Evolutionary conservation across 768 basidiomycete genomes (phyloP).

Genomic region (Macrolepiota dolichaula): DNA sequence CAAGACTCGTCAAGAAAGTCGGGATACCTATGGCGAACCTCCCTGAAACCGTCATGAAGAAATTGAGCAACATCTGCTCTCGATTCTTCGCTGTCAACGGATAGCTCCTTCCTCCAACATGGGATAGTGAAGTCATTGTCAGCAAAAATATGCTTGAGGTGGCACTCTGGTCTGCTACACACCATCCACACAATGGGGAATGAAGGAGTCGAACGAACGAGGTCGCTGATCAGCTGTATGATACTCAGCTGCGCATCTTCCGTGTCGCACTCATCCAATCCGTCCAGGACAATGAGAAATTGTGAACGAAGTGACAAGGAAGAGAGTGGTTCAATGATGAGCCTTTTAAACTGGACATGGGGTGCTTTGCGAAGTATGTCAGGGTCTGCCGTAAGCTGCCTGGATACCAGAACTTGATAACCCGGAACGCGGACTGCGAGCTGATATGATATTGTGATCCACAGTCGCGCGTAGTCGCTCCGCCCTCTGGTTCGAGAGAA

Average conservation of each 20-base stretch:
- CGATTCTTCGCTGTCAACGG: background rate
- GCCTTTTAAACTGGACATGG: too few relatives aligned
- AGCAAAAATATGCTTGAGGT: background rate
- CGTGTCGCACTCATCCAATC: too few relatives aligned
- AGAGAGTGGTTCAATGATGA: background rate
- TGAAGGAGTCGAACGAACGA: background rate
- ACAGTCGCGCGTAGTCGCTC: background rate
- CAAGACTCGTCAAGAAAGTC: background rate
- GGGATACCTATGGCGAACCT: background rate
- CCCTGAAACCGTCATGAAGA: background rate
- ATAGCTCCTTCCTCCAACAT: background rate
- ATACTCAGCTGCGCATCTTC: background rate
- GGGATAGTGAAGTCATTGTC: background rate
- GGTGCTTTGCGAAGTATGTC: background rate
- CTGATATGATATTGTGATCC: background rate
- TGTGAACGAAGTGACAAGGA: background rate
- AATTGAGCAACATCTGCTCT: background rate
- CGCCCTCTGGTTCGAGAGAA: background rate
- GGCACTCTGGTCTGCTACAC: too few relatives aligned
- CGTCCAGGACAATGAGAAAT: conserved; percentile 1
- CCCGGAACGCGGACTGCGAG: background rate
- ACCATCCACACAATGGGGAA: conserved; percentile 1
- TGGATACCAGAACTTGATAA: background rate
- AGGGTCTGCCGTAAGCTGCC: background rate
- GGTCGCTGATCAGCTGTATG: background rate